Percentiles rank a stretch among this genome's conserved stretches.
phyloP scores from a whole-genome alignment of 2,329 filamentous ascomycete genomes.

The Trichophyton simii region DNA sequence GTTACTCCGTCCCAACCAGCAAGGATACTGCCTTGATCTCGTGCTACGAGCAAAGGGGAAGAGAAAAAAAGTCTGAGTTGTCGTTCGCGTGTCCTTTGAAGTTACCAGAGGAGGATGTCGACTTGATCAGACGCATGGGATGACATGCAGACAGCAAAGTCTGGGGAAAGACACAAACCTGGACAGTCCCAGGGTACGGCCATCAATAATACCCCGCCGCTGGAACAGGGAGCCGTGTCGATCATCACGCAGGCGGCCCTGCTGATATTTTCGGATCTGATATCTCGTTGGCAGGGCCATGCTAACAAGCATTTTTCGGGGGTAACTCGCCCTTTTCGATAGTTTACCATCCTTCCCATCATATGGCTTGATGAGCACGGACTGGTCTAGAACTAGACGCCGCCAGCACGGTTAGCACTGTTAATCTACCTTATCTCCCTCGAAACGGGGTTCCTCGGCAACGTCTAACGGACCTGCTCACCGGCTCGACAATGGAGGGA shows the following conservation, averaged over 20 bases:
- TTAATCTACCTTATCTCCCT: neutral
- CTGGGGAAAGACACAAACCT: neutral
- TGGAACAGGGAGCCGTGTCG: neutral
- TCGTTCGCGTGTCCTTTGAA: neutral
- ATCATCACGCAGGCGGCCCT: neutral
- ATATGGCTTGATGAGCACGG: neutral
- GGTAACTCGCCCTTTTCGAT: neutral
- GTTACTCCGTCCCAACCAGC: neutral
- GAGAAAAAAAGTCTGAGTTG: neutral
- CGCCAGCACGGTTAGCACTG: neutral
- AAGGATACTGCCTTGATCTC: neutral
- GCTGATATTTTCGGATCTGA: neutral
- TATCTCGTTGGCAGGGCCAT: neutral
- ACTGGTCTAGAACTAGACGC: neutral
- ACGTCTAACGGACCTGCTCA: neutral
- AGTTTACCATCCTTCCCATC: neutral
- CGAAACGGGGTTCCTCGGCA: neutral
- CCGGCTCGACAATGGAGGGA: neutral
- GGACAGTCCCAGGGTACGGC: neutral
- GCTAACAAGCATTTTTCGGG: neutral
- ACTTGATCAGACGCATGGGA: neutral
- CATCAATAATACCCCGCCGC: neutral
- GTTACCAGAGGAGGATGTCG: neutral
- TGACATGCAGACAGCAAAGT: neutral
- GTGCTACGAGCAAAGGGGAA: neutral